A percentile compares a stretch with the other conserved stretches of the same genome.
These are phyloP conservation scores for Cyclotella cryptica DNA, from an alignment of 108 stramenopile genomes.

Conservation along the genomic window DNA sequence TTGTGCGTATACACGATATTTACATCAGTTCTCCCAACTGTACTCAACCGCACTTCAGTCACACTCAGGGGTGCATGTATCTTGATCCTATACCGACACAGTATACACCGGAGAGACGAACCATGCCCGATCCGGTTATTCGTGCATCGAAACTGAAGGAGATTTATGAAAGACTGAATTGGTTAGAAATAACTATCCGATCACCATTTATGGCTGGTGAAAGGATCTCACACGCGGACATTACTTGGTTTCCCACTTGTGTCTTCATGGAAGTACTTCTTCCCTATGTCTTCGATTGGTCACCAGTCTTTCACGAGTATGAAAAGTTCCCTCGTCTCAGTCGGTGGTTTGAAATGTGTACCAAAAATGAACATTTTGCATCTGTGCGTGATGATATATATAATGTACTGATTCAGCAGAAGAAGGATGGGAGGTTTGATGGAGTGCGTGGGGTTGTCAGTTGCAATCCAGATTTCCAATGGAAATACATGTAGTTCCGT, in stretches of 20 bases:
- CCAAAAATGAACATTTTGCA: constrained; percentile 42
- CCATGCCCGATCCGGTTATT: constrained; percentile 39
- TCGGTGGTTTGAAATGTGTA: constrained; percentile 42
- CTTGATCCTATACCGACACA: constrained; percentile 46
- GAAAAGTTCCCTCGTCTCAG: constrained; percentile 38
- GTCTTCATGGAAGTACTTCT: constrained; percentile 59
- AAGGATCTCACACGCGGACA: constrained; percentile 54
- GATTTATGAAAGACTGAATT: constrained; percentile 48
- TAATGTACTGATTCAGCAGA: constrained; percentile 14
- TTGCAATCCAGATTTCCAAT: constrained; percentile 36
- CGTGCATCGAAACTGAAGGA: constrained; percentile 58
- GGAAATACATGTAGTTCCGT: constrained; percentile 42
- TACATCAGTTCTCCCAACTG: constrained; percentile 65
- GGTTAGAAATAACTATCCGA: constrained; percentile 45
- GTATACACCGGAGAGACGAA: constrained; percentile 43
- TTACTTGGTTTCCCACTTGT: constrained; percentile 61
- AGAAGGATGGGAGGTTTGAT: constrained; percentile 45
- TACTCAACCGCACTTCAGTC: constrained; percentile 54
- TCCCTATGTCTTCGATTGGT: constrained; percentile 58
- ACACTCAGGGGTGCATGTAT: constrained; percentile 68
- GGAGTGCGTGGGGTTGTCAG: constrained; percentile 25
- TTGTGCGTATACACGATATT: constrained; percentile 56
- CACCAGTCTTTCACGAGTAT: constrained; percentile 40
- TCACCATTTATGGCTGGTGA: constrained; percentile 54
- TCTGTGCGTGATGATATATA: constrained; percentile 39